Conservation (phyloP, 2,329 filamentous ascomycete species). For the Chaetomium sp. region DNA sequence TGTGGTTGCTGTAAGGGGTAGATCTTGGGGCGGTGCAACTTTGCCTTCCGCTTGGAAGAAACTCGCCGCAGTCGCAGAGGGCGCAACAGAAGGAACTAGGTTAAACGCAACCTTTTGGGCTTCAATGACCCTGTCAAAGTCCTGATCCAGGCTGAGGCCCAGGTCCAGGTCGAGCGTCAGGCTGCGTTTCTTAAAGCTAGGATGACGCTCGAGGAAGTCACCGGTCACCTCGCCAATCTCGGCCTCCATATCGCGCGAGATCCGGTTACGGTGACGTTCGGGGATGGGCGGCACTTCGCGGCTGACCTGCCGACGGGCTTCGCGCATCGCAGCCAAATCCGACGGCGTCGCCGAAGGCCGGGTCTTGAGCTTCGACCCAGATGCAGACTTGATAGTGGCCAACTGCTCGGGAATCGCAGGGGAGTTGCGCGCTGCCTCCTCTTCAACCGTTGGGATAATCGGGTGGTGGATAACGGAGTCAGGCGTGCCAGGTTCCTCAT, state of each 20-base stretch:
- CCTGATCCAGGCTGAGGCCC: conserved; percentile 79
- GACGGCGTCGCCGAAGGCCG: conserved; percentile 81
- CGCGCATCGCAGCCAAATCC: conserved; percentile 78
- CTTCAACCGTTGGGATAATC: conserved; percentile 38
- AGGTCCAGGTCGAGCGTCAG: conserved; percentile 76
- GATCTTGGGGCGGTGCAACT: conserved; percentile 29
- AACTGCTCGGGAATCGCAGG: conserved; percentile 70
- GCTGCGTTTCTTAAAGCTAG: conserved; percentile 74
- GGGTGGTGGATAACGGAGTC: conserved; percentile 85
- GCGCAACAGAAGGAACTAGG: conserved; percentile 23
- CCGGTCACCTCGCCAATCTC: conserved; percentile 33
- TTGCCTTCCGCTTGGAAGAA: conserved; percentile 38
- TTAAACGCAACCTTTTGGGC: conserved; percentile 81
- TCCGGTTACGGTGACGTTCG: conserved; percentile 50
- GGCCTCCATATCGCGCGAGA: conserved; percentile 42
- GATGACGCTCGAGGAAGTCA: conserved; percentile 52
- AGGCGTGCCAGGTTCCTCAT: conserved; percentile 66
- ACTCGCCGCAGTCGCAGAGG: conserved; percentile 20
- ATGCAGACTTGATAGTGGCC: conserved; percentile 78
- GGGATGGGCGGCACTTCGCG: conserved; percentile 63
- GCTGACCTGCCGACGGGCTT: conserved; percentile 78
- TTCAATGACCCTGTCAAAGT: conserved; percentile 93
- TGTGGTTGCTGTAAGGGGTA: conserved; percentile 14
- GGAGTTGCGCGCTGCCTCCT: conserved; percentile 44
- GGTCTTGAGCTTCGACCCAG: conserved; percentile 81